These are phyloP conservation scores for Glonium stellatum DNA, from an alignment of 495 filamentous ascomycete species.

Conservation along the genomic window DNA sequence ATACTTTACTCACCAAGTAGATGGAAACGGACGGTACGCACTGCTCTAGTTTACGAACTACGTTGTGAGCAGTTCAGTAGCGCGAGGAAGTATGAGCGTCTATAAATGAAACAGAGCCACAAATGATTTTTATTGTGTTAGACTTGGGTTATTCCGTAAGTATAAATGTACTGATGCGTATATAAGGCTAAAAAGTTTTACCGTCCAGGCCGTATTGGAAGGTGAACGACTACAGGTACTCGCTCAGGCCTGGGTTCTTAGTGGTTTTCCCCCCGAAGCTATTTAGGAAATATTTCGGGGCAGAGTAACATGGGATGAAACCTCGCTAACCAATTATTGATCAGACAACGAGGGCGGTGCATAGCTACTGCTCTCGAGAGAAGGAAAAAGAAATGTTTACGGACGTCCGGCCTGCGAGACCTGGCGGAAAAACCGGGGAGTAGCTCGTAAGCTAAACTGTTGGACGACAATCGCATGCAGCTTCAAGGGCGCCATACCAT, in stretches of 20 bases:
- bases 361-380: constrained; percentile 23
- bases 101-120: no score
- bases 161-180: no score
- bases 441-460: no score
- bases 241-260: constrained; percentile 10
- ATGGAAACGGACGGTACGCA: no score
- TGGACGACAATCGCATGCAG: constrained; percentile 7
- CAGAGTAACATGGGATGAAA: constrained; percentile 27
- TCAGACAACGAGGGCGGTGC: constrained; percentile 6
- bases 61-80: no score
- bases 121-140: no score
- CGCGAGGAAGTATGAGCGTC: no score
- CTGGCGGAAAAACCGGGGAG: constrained; percentile 18
- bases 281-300: constrained; percentile 25
- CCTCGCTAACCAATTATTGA: constrained; percentile 23
- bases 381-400: constrained; percentile 15
- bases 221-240: constrained; percentile 19
- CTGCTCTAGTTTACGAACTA: no score
- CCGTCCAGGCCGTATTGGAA: constrained; percentile 14
- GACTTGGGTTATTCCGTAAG: no score
- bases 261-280: constrained; percentile 23
- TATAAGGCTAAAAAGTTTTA: no score
- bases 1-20: no score
- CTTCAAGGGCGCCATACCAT: background rate
- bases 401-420: constrained; percentile 12